Evolutionary conservation across 2,329 filamentous ascomycete species (phyloP).

Genomic region (Chalaropsis ovoidea): DNA sequence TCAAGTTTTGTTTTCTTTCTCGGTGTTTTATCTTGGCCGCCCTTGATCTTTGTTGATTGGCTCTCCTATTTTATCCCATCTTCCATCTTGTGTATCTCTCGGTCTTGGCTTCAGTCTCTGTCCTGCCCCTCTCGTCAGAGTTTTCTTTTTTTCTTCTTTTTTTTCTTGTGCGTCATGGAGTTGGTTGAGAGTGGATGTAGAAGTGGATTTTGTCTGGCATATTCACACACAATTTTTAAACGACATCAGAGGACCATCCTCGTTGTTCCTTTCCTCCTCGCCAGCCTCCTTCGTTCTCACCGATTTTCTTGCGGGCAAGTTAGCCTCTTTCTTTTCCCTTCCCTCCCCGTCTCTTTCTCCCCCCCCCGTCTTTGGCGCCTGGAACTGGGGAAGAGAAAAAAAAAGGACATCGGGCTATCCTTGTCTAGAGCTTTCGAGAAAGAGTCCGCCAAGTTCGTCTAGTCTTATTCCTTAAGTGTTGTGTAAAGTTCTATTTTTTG

Average conservation of each 20-base stretch:
- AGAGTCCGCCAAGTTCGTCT: background rate
- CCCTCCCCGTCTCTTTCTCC: background rate
- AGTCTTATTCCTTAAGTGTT: background rate
- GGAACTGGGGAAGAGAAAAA: background rate
- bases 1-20: background rate
- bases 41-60: background rate
- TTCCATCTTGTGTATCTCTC: background rate
- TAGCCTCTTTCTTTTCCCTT: background rate
- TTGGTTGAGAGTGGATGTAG: background rate
- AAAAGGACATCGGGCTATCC: background rate
- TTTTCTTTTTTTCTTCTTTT: background rate
- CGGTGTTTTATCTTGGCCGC: too few relatives aligned
- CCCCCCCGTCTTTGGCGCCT: background rate
- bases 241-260: background rate
- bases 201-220: slow-evolving; percentile 6
- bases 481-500: background rate
- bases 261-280: background rate
- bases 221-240: background rate
- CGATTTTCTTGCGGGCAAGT: background rate
- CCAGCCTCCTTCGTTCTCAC: slow-evolving; percentile 7
- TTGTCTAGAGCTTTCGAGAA: slow-evolving; percentile 9
- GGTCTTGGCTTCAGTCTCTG: background rate
- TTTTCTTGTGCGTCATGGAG: slow-evolving; percentile 6
- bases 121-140: background rate
- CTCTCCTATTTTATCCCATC: background rate